Conservation (phyloP, 805 yeast genomes). For the Candida ortonii region DNA sequence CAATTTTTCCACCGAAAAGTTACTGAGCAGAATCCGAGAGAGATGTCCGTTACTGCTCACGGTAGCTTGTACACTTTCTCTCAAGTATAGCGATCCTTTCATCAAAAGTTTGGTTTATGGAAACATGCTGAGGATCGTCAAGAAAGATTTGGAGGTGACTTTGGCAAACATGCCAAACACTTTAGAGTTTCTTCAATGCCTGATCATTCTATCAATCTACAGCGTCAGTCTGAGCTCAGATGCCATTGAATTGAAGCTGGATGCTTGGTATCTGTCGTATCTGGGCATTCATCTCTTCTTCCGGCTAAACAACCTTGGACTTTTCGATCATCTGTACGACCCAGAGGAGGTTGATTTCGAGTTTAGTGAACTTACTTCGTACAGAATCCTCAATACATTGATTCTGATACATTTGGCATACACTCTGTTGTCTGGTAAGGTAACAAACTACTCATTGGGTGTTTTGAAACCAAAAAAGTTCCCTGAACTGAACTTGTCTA, state of each 20-base stretch:
- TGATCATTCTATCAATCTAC: slow-evolving; percentile 64
- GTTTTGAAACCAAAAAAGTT: slow-evolving; percentile 41
- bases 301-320: slow-evolving; percentile 48
- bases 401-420: slow-evolving; percentile 64
- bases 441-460: slow-evolving; percentile 33
- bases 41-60: slow-evolving; percentile 65
- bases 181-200: slow-evolving; percentile 64
- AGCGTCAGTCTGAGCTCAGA: slow-evolving; percentile 58
- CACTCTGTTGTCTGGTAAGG: slow-evolving; percentile 57
- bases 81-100: slow-evolving; percentile 46
- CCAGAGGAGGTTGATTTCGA: slow-evolving; percentile 20
- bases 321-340: slow-evolving; percentile 29
- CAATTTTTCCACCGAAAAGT: slow-evolving; percentile 42
- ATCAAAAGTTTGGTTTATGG: slow-evolving; percentile 42
- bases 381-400: slow-evolving; percentile 70
- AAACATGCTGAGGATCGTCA: slow-evolving; percentile 44
- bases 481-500: slow-evolving; percentile 54
- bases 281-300: slow-evolving; percentile 62
- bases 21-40: slow-evolving; percentile 46
- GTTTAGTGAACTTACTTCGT: slow-evolving; percentile 51
- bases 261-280: slow-evolving; percentile 69
- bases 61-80: slow-evolving; percentile 59
- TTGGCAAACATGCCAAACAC: slow-evolving; percentile 40
- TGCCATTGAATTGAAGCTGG: slow-evolving; percentile 44
- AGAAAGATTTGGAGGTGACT: slow-evolving; percentile 46